A percentile compares a stretch with the other conserved stretches of the same genome.
These are phyloP conservation scores for Psidium guajava DNA, from an alignment of 345 rosid species.

Conservation along the genomic window DNA sequence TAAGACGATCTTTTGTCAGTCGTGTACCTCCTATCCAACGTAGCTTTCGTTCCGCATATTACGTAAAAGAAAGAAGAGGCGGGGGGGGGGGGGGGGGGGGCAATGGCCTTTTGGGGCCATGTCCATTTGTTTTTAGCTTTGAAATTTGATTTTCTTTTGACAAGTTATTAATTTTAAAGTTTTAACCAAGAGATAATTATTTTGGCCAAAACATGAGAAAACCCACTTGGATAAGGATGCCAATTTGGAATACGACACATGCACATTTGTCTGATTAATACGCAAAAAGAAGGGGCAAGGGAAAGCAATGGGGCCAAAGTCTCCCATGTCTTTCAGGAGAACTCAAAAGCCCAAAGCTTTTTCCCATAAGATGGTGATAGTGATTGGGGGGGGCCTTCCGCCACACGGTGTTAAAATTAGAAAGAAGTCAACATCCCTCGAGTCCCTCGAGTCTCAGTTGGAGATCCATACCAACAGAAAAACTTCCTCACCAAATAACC, in stretches of 20 bases:
- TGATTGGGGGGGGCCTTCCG: background rate
- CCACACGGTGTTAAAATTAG: background rate
- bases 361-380: background rate
- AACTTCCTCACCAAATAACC: background rate
- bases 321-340: background rate
- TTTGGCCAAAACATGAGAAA: background rate
- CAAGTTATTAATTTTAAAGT: too few species aligned
- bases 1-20: background rate
- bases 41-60: too few species aligned
- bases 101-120: too few species aligned
- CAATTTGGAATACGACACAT: background rate
- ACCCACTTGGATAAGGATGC: background rate
- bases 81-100: too few species aligned
- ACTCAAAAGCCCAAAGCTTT: background rate
- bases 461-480: background rate
- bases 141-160: too few species aligned
- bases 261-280: background rate
- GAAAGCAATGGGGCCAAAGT: background rate
- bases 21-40: too few species aligned
- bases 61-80: too few species aligned
- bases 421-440: background rate
- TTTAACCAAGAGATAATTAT: too few species aligned
- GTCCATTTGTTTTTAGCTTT: too few species aligned
- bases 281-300: background rate
- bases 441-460: background rate